Evolutionary conservation across 2,329 filamentous ascomycete species (phyloP).

Genomic region (Emmonsia crescens): DNA sequence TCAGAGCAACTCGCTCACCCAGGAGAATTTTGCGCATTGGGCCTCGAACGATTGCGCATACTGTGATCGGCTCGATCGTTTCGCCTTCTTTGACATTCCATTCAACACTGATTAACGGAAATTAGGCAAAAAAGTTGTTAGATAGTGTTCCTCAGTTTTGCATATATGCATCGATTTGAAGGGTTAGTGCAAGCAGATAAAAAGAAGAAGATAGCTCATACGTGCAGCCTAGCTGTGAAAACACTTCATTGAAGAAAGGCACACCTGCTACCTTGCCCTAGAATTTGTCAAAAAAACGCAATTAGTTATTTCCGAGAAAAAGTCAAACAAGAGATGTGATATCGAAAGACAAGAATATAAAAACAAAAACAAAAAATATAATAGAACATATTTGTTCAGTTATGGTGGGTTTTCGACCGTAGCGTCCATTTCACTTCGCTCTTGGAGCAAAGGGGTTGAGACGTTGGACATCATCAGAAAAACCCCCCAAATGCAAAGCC

Average conservation of each 20-base stretch:
- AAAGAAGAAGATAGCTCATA: constrained; percentile 27
- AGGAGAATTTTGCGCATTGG: constrained; percentile 74
- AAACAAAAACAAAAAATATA: not conserved
- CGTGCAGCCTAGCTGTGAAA: constrained; percentile 75
- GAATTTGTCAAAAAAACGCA: not conserved
- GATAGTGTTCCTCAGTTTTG: not conserved
- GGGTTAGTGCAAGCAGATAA: not conserved
- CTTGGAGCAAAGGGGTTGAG: not conserved
- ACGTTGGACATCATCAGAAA: too few species aligned
- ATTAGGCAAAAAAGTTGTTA: constrained; percentile 1
- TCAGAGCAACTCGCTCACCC: constrained; percentile 88
- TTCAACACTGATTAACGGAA: constrained; percentile 47
- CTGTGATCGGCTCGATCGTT: constrained; percentile 50
- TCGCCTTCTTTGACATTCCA: constrained; percentile 76
- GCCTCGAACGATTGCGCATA: constrained; percentile 72
- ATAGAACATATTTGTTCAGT: not conserved
- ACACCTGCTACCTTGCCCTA: constrained; percentile 77
- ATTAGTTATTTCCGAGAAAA: not conserved
- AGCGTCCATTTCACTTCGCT: not conserved
- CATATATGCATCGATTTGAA: not conserved
- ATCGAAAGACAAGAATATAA: not conserved
- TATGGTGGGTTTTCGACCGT: not conserved
- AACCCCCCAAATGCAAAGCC: not conserved
- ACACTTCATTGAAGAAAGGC: constrained; percentile 93
- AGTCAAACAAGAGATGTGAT: not conserved